Base-by-base conservation (phyloP, 768 basidiomycete genomes). In the Hygrophorus pudorinus region DNA sequence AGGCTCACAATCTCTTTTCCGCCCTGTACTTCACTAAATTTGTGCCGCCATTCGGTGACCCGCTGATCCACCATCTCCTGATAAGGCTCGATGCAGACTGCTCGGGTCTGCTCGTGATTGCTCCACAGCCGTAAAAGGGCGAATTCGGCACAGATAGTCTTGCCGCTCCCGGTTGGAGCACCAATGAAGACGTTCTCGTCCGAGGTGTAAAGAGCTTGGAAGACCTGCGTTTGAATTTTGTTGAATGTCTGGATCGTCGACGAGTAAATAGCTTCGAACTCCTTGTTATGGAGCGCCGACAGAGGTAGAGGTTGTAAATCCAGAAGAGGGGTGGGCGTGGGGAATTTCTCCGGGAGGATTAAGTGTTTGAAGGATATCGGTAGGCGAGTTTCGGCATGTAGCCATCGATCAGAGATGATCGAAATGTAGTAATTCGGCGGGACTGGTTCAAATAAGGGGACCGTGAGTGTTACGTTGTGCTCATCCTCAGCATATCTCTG, bases 361-460 rank as follows among this genome's bases (percentile, higher is more conserved):
- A 99, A 78, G 57, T 98, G 92, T 61, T 94, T 96, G 79, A 99
- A 98, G 1, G 90, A 93, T 41, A 98, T 86, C 0, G 96, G 93
- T 0, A 98, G 68, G 9, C 90, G 79, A 0, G 93, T 98, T 64
- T 97, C 92, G 1, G 92, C 78, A 52, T 98, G 93, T 30, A 97
- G 56, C 94, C 96, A 99, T 28, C 89, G 78, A 58, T 99, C 94
- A 2, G 93, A 94, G 48, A 94, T 76, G 45, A 98, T 69, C 5
- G 88, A 90, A 57, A 99, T 91, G 62, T 90, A 98, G 68, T 98
- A 98, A 61, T 98, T 98, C 1, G 96, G 96, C 14, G 96, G 94
- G 11, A 96, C 84, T 0, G 96, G 94, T 56, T 98, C 94, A 54
- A 85, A 89, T 78, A 99, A 94, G 0, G 92, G 91, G 1, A 97